phyloP scores from a whole-genome alignment of 2,329 filamentous ascomycete genomes.

The Colletotrichum sp. region DNA sequence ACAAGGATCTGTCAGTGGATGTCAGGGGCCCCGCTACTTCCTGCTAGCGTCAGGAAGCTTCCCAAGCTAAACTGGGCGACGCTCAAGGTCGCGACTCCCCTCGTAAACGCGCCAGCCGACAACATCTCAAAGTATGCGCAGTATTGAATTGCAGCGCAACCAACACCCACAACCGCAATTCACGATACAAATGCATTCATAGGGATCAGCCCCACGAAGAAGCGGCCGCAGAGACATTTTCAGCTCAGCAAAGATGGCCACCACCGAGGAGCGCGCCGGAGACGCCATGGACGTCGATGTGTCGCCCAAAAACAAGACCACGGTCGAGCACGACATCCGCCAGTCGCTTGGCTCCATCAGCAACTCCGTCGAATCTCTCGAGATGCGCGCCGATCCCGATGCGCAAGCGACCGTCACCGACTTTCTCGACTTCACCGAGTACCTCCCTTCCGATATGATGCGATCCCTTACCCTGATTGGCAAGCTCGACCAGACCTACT shows the following conservation, averaged over 20 bases:
- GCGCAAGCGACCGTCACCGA: constrained; percentile 73
- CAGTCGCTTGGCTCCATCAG: constrained; percentile 35
- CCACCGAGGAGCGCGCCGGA: constrained; percentile 21
- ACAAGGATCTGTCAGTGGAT: constrained; percentile 12
- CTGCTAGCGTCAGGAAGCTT: constrained; percentile 13
- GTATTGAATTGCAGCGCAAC: not conserved
- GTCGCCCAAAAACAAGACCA: constrained; percentile 38
- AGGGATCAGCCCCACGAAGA: not conserved
- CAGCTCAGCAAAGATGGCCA: constrained; percentile 23
- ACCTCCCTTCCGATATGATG: constrained; percentile 70
- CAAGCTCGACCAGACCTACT: constrained; percentile 65
- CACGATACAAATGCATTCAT: not conserved
- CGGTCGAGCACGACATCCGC: constrained; percentile 32
- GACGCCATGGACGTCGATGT: constrained; percentile 34
- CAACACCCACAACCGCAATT: not conserved
- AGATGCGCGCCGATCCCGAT: constrained; percentile 66
- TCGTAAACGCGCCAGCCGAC: constrained; percentile 13
- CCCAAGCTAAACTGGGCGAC: constrained; percentile 8
- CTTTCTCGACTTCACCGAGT: constrained; percentile 74
- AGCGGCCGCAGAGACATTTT: not conserved
- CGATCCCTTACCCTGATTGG: constrained; percentile 70
- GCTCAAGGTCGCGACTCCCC: constrained; percentile 9
- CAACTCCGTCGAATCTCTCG: constrained; percentile 48
- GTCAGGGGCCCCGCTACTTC: not conserved
- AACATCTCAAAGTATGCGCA: constrained; percentile 12